These are phyloP conservation scores for Picochlorum sp. DNA, from an alignment of 139 green algal genomes.

Conservation along the genomic window DNA sequence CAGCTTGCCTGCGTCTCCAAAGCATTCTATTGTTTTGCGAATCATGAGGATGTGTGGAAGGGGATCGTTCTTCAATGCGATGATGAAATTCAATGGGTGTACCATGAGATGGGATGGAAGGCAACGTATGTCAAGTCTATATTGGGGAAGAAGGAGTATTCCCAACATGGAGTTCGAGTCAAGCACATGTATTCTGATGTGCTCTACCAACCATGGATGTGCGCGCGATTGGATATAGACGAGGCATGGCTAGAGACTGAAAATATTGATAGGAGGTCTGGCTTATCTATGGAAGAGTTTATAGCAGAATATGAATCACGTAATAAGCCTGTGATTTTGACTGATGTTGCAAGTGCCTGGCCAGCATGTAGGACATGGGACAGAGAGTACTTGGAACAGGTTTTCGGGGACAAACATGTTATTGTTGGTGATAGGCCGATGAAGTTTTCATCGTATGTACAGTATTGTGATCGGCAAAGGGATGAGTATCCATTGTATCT, in stretches of 20 bases:
- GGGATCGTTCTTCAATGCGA: slow-evolving; percentile 64
- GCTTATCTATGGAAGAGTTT: slow-evolving; percentile 60
- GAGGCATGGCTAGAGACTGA: slow-evolving; percentile 69
- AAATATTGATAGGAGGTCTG: slow-evolving; percentile 56
- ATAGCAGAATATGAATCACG: slow-evolving; percentile 60
- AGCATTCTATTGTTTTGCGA: slow-evolving; percentile 68
- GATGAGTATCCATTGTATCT: slow-evolving; percentile 70
- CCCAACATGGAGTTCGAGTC: slow-evolving; percentile 5
- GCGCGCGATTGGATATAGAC: slow-evolving; percentile 47
- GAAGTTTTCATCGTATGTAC: slow-evolving; percentile 64
- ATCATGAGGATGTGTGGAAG: slow-evolving; percentile 85
- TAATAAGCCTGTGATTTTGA: slow-evolving; percentile 81
- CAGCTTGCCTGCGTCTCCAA: slow-evolving; percentile 37
- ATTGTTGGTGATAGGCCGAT: slow-evolving; percentile 43
- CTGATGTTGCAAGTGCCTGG: slow-evolving; percentile 43
- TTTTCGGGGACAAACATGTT: slow-evolving; percentile 39
- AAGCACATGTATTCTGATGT: slow-evolving; percentile 63
- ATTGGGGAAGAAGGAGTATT: background rate
- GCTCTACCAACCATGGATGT: slow-evolving; percentile 84
- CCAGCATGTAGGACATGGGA: slow-evolving; percentile 55
- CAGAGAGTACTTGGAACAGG: slow-evolving; percentile 35
- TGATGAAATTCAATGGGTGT: slow-evolving; percentile 11
- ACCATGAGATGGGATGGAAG: slow-evolving; percentile 38
- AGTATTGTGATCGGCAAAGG: slow-evolving; percentile 41
- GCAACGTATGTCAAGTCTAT: slow-evolving; percentile 38